phyloP scores from a whole-genome alignment of 179 eudicot species.

The Nepenthes alata region DNA sequence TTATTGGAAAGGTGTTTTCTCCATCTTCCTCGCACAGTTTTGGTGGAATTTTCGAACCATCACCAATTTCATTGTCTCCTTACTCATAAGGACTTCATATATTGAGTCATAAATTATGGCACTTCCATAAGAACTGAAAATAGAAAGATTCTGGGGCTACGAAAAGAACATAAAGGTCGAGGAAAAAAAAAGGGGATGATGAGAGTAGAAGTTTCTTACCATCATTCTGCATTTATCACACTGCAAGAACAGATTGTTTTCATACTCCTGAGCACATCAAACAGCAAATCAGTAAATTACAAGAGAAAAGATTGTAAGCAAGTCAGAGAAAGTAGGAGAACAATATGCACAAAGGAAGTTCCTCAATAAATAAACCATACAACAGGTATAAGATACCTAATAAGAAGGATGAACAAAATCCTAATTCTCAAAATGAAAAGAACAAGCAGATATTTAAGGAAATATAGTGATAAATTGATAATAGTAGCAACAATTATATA shows the following conservation, averaged over 20 bases:
- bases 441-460: not conserved
- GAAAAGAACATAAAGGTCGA: not conserved
- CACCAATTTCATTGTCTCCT: too few relatives aligned
- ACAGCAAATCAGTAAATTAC: constrained; percentile 7
- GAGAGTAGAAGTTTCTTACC: constrained; percentile 32
- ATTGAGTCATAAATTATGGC: too few relatives aligned
- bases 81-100: too few relatives aligned
- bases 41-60: too few relatives aligned
- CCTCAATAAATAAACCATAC: not conserved
- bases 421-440: not conserved
- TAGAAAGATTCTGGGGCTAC: too few relatives aligned
- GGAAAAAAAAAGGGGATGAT: constrained; percentile 7
- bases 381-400: not conserved
- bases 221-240: constrained; percentile 98
- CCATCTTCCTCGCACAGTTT: too few relatives aligned
- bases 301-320: not conserved
- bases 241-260: constrained; percentile 87
- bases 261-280: constrained; percentile 60
- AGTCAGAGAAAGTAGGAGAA: not conserved
- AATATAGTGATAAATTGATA: not conserved
- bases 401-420: not conserved
- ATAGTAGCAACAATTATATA: too few relatives aligned
- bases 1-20: too few relatives aligned
- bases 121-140: too few relatives aligned
- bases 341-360: not conserved